Evolutionary conservation across 139 green algal species (phyloP), one percentile per base, ranked within the genome.

Genomic region (Micractinium conductrix): DNA sequence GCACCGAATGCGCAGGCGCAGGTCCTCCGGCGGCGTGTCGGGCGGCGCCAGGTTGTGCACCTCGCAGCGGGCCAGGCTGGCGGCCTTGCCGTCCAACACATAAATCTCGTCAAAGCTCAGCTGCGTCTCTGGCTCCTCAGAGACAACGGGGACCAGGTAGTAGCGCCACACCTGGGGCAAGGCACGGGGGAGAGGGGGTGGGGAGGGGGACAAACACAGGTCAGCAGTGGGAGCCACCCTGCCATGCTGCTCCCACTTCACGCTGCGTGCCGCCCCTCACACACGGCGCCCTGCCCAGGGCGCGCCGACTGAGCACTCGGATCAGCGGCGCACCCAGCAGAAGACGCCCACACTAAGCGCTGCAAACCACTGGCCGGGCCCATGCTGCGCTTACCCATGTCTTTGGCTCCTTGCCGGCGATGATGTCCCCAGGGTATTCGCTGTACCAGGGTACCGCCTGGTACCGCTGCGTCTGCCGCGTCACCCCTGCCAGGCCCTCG

Each of bases 1-100:
- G 14, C 67, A 80, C 44, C 81, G 35, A 42, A 89, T 84, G 53
- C 86, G 62, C 50, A 87, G 72, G 43, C 73, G 45, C n/a, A 89
- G 65, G 26, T 85, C 63, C 16, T 85, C 28, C 7, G 58, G 70
- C 40, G 81, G 71, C 8, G 81, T 85, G 40, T 76, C 81, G 17
- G 44, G 33, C 30, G 86, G 74, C 30, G 81, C 86, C 7, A 89
- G 48, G 35, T 81, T 50, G n/a, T 81, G 38, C 35, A 89, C 80
- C 30, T 73, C 42, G 14, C 35, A 28, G 7, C 45, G 43, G 22
- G n/a, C 16, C 37, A 89, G 16, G 12, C 17, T 84, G 74, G 81
- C 45, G 26, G 80, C 40, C 63, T 83, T 81, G 38, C 38, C 37
- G 43, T 89, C 82, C 72, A 89, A 42, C 24, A 87, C n/a, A 35